Conservation (phyloP, 2,329 filamentous ascomycete species). For the Penicillium sp. region DNA sequence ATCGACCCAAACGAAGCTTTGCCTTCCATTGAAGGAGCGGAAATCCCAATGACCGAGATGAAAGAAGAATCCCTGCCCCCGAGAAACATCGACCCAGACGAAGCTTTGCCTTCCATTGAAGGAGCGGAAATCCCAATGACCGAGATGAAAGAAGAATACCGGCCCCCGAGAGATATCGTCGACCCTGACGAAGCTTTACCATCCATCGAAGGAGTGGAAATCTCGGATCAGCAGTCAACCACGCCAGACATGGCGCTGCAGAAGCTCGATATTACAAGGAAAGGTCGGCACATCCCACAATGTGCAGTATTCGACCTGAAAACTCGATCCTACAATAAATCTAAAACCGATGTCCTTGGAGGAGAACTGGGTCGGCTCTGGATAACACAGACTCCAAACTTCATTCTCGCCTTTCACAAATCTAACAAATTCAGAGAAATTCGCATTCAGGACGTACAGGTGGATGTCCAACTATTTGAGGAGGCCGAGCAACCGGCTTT, state of each 20-base stretch:
- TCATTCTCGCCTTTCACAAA: constrained; percentile 53
- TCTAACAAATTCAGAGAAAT: constrained; percentile 46
- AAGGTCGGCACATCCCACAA: constrained; percentile 38
- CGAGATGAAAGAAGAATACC: no score
- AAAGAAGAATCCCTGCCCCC: neutral
- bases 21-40: neutral
- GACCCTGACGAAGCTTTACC: constrained; percentile 1
- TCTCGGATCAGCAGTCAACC: neutral
- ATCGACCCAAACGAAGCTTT: neutral
- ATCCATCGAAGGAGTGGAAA: neutral
- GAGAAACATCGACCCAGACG: neutral
- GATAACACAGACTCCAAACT: constrained; percentile 52
- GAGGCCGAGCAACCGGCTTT: constrained; percentile 31
- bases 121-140: no score
- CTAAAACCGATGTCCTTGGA: constrained; percentile 36
- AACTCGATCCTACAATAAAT: constrained; percentile 44
- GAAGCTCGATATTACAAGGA: constrained; percentile 23
- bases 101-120: constrained; percentile 3
- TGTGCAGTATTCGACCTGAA: constrained; percentile 54
- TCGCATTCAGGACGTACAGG: constrained; percentile 38
- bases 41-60: no score
- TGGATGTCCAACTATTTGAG: constrained; percentile 46
- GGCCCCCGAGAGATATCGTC: neutral
- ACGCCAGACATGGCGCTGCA: neutral
- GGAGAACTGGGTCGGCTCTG: constrained; percentile 50